A percentile compares a stretch with the other conserved stretches of the same genome.
Conservation (phyloP, 192 early-diverging fungal species). For the Backusella liffmaniae region DNA sequence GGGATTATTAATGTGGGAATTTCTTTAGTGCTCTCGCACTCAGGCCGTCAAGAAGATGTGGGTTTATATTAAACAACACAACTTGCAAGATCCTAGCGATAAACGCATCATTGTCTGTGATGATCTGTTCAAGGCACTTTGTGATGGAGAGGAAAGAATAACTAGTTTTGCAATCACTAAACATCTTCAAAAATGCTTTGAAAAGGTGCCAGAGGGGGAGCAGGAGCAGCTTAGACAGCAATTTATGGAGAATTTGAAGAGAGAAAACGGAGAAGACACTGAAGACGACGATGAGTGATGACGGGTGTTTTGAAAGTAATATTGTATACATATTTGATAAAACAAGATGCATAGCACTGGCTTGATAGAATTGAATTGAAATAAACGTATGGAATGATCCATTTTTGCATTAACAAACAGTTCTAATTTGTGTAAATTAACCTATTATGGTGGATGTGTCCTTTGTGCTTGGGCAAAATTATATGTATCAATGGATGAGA, state of each 20-base stretch:
- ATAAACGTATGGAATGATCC: too few relatives aligned
- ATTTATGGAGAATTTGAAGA: not conserved
- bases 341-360: too few relatives aligned
- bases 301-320: not conserved
- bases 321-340: not conserved
- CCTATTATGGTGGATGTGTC: too few relatives aligned
- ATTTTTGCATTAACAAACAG: too few relatives aligned
- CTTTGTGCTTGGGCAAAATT: not conserved
- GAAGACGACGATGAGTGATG: not conserved
- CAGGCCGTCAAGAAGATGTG: conserved; percentile 58
- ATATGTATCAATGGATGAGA: not conserved
- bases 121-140: conserved; percentile 39
- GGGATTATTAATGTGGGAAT: not conserved
- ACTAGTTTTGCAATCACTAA: conserved; percentile 55
- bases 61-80: conserved; percentile 51
- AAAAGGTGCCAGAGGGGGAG: not conserved
- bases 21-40: conserved; percentile 34
- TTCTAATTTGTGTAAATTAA: too few relatives aligned
- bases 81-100: conserved; percentile 44
- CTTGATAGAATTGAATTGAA: too few relatives aligned
- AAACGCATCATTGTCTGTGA: conserved; percentile 48
- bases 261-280: not conserved
- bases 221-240: not conserved
- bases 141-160: conserved; percentile 41
- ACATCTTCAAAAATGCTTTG: conserved; percentile 14